Evolutionary conservation across 73 alveolate species (phyloP).

Genomic region (Uronychia binucleata): DNA sequence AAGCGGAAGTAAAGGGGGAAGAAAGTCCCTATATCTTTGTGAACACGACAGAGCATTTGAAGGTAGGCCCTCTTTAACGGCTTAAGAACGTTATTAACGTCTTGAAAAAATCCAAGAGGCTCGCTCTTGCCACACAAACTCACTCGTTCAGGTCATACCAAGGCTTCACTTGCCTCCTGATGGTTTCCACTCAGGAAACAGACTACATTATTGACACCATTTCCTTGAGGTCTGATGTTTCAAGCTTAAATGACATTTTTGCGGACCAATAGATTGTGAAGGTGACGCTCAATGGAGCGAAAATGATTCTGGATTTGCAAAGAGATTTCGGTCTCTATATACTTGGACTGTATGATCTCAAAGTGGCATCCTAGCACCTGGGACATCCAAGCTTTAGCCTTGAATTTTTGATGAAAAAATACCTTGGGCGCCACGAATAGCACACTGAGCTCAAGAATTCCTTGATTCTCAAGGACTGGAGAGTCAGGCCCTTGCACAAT

Average conservation of each 20-base stretch:
- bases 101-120: neutral
- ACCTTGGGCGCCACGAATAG: no score
- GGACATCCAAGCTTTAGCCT: no score
- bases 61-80: neutral
- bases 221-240: neutral
- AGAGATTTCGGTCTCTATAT: neutral
- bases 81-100: neutral
- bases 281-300: neutral
- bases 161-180: neutral
- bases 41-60: neutral
- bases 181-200: neutral
- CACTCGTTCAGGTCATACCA: neutral
- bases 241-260: neutral
- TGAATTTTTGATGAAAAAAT: no score
- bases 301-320: neutral
- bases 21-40: no score
- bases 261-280: neutral
- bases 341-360: neutral
- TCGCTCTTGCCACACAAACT: neutral
- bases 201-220: neutral
- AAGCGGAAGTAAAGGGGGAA: neutral
- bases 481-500: no score
- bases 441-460: no score
- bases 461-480: no score
- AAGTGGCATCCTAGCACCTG: no score